A percentile compares a stretch with the other conserved stretches of the same genome.
Evolutionary conservation across 805 yeast species (phyloP).

Genomic region (Debaryomyces castellii): DNA sequence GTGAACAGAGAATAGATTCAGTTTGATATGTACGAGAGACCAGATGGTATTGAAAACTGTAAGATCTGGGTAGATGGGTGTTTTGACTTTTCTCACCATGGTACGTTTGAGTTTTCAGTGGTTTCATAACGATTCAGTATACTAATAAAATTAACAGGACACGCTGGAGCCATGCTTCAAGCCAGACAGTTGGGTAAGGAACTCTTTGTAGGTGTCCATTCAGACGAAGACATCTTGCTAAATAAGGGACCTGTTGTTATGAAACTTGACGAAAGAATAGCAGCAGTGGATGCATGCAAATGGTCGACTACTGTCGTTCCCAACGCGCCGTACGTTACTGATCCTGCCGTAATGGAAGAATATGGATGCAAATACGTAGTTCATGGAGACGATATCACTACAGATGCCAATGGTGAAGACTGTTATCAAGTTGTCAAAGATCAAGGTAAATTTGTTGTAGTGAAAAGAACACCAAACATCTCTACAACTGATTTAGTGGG

Average conservation of each 20-base stretch:
- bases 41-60: conserved; percentile 42
- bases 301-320: conserved; percentile 78
- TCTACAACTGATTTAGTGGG: conserved; percentile 94
- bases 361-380: conserved; percentile 87
- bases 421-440: conserved; percentile 85
- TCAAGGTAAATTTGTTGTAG: conserved; percentile 83
- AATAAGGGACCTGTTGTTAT: conserved; percentile 96
- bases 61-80: conserved; percentile 97
- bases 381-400: conserved; percentile 97
- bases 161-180: conserved; percentile 94
- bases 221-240: conserved; percentile 77
- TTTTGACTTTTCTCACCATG: conserved; percentile 97
- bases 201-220: conserved; percentile 85
- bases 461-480: conserved; percentile 89
- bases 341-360: conserved; percentile 71
- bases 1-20: neutral
- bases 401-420: conserved; percentile 94
- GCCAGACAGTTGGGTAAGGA: conserved; percentile 81
- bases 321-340: conserved; percentile 92
- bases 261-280: conserved; percentile 73
- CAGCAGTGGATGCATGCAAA: conserved; percentile 86
- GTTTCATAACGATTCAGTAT: neutral
- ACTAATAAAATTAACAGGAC: conserved; percentile 39
- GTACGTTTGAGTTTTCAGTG: conserved; percentile 32
- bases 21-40: conserved; percentile 37